These are phyloP conservation scores for Apiospora koreana DNA, from an alignment of 2,329 filamentous ascomycete genomes.

Conservation along the genomic window DNA sequence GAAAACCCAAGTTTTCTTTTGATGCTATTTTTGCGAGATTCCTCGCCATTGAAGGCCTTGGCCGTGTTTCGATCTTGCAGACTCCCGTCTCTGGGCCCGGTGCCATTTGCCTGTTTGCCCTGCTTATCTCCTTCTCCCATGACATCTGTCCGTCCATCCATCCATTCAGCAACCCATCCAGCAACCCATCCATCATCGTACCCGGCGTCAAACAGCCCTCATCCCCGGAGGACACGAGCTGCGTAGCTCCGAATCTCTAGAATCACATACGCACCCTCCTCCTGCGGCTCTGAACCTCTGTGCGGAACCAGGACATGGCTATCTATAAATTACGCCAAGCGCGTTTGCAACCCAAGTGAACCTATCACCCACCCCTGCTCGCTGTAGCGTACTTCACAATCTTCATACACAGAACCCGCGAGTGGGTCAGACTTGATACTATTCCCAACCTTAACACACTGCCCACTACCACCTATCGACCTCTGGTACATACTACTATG, in stretches of 20 bases:
- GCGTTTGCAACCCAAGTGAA: background rate
- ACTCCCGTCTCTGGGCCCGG: background rate
- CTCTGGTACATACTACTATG: too few relatives aligned
- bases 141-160: too few relatives aligned
- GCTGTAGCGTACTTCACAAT: background rate
- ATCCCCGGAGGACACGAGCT: background rate
- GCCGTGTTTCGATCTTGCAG: constrained; percentile 6
- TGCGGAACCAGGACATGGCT: background rate
- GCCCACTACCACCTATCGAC: background rate
- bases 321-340: background rate
- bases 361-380: background rate
- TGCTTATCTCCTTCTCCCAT: background rate
- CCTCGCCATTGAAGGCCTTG: background rate
- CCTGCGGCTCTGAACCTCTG: background rate
- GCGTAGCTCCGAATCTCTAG: background rate
- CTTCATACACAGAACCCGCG: background rate
- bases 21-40: constrained; percentile 6
- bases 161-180: too few relatives aligned
- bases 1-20: background rate
- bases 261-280: too few relatives aligned
- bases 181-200: background rate
- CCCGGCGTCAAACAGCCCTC: background rate
- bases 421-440: constrained; percentile 7
- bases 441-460: constrained; percentile 8
- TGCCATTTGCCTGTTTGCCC: background rate